phyloP scores from a whole-genome alignment of 192 early-diverging fungal species.

The Nowakowskiella sp. region DNA sequence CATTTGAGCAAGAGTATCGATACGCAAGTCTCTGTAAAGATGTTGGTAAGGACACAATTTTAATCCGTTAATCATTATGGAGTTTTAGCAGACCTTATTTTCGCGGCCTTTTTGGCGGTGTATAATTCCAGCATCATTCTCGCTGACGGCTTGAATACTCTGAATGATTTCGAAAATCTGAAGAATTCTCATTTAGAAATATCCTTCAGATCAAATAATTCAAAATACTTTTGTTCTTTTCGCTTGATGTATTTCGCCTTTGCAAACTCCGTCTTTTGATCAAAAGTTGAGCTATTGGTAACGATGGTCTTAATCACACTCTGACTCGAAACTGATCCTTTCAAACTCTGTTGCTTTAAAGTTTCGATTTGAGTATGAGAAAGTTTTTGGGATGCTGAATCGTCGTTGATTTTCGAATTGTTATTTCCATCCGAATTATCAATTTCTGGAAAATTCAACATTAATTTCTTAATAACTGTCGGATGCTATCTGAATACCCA shows the following conservation, averaged over 20 bases:
- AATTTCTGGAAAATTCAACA: constrained; percentile 6
- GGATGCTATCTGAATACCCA: constrained; percentile 13
- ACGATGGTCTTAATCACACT: constrained; percentile 73
- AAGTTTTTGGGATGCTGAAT: constrained; percentile 66
- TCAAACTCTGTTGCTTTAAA: constrained; percentile 64
- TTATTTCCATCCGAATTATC: constrained; percentile 69
- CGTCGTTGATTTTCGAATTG: constrained; percentile 75
- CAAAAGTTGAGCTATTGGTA: constrained; percentile 76
- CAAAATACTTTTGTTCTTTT: constrained; percentile 38
- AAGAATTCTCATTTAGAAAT: background rate
- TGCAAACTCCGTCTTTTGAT: constrained; percentile 89
- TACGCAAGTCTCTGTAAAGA: constrained; percentile 54
- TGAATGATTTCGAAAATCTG: constrained; percentile 77
- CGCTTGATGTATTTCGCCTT: constrained; percentile 91
- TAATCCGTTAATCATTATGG: background rate
- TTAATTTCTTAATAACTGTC: constrained; percentile 7
- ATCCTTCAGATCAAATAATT: background rate
- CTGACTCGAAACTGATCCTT: constrained; percentile 40
- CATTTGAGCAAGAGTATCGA: constrained; percentile 89
- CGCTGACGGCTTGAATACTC: constrained; percentile 65
- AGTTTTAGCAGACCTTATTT: constrained; percentile 46
- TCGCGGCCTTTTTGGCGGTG: constrained; percentile 66
- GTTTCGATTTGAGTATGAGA: constrained; percentile 72
- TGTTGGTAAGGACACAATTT: background rate
- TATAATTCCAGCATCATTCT: constrained; percentile 72